A percentile compares a stretch with the other conserved stretches of the same genome.
phyloP scores from a whole-genome alignment of 495 filamentous ascomycete genomes.

The Trichoderma virens region DNA sequence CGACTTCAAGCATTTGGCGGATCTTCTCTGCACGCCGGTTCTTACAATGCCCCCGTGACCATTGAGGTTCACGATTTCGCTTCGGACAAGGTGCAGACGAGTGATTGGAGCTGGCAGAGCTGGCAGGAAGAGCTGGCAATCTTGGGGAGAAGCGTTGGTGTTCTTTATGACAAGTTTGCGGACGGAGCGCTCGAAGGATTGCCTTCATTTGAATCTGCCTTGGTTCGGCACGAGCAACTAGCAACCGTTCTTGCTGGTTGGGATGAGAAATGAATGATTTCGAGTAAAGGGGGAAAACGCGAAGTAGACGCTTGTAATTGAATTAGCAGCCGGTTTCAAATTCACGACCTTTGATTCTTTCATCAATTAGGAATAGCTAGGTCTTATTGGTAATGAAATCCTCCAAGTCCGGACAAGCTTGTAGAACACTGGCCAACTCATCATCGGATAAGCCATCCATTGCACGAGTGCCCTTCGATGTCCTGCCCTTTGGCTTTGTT shows the following conservation, averaged over 20 bases:
- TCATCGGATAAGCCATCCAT: background rate
- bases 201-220: conserved; percentile 34
- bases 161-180: conserved; percentile 44
- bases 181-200: conserved; percentile 20
- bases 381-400: background rate
- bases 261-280: background rate
- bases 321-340: background rate
- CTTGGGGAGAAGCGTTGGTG: conserved; percentile 34
- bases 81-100: conserved; percentile 31
- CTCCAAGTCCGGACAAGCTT: conserved; percentile 1
- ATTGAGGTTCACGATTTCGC: conserved; percentile 38
- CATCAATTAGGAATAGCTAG: background rate
- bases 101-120: conserved; percentile 35
- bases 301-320: background rate
- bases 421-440: background rate
- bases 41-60: conserved; percentile 22
- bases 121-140: conserved; percentile 31
- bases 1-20: conserved; percentile 28
- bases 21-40: conserved; percentile 30
- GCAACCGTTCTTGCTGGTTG: conserved; percentile 17
- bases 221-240: conserved; percentile 34
- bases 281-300: background rate
- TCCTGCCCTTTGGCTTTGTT: background rate
- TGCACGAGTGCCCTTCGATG: background rate
- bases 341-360: background rate